Evolutionary conservation across 129 eudicot species (phyloP).

Genomic region (Rutidosis leptorrhynchoides): DNA sequence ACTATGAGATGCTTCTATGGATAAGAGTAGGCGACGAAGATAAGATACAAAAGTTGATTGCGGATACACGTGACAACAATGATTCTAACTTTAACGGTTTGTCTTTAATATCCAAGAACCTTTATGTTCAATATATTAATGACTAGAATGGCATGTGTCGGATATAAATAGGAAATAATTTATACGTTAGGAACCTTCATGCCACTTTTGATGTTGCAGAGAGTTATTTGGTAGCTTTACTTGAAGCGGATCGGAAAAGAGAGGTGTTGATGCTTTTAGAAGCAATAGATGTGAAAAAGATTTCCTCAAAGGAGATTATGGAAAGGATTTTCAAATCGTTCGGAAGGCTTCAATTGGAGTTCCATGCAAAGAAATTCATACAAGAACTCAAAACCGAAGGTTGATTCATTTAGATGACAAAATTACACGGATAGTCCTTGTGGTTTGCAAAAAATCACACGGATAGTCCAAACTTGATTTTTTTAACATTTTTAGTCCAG

Average conservation of each 20-base stretch:
- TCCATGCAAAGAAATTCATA: constrained; percentile 52
- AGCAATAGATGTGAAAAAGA: constrained; percentile 56
- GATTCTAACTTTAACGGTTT: constrained; percentile 51
- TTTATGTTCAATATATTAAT: background rate
- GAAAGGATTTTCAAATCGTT: constrained; percentile 53
- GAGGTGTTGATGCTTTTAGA: constrained; percentile 60
- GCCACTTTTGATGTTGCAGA: constrained; percentile 44
- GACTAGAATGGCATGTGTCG: background rate
- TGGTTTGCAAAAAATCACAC: too few species aligned
- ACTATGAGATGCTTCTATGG: constrained; percentile 87
- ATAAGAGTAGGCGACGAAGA: constrained; percentile 49
- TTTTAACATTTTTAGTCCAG: too few species aligned
- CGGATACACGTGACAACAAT: constrained; percentile 35
- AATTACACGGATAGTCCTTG: too few species aligned
- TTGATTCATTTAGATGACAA: constrained; percentile 27
- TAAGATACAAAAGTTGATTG: constrained; percentile 53
- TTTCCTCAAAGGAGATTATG: constrained; percentile 47
- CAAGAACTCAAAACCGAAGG: constrained; percentile 51
- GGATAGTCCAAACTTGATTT: too few species aligned
- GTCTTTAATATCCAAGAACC: constrained; percentile 23
- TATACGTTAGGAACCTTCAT: constrained; percentile 17
- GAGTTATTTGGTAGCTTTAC: constrained; percentile 65
- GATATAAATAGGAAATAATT: background rate
- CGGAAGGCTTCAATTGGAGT: constrained; percentile 71
- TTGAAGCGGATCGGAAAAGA: constrained; percentile 55